These are phyloP conservation scores for Penicillium sp. DNA, from an alignment of 2,329 filamentous ascomycete species.

Conservation along the genomic window DNA sequence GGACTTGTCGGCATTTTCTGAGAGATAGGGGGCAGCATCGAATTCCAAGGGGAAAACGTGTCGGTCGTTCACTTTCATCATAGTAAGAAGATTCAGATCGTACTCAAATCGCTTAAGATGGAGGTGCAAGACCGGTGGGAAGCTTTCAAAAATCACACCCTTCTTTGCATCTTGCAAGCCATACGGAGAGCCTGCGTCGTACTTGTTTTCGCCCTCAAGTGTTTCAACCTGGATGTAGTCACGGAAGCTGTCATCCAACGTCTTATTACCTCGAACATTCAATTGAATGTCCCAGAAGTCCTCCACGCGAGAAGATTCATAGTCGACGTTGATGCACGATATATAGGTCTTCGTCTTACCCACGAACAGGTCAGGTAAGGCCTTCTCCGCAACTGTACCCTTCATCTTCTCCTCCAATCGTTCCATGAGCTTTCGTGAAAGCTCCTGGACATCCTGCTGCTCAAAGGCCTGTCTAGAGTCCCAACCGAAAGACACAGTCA, in stretches of 20 bases:
- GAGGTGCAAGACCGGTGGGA: slow-evolving; percentile 89
- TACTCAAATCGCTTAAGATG: slow-evolving; percentile 98
- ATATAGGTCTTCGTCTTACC: slow-evolving; percentile 99
- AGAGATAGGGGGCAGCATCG: slow-evolving; percentile 76
- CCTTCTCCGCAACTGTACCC: slow-evolving; percentile 85
- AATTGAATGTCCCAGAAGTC: slow-evolving; percentile 99
- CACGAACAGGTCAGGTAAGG: slow-evolving; percentile 85
- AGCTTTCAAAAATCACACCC: slow-evolving; percentile 94
- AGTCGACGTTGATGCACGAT: slow-evolving; percentile 96
- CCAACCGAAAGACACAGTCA: slow-evolving; percentile 97
- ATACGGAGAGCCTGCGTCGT: slow-evolving; percentile 84
- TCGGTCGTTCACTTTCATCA: slow-evolving; percentile 83
- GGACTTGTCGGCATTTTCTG: slow-evolving; percentile 79
- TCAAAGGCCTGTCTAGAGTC: slow-evolving; percentile 97
- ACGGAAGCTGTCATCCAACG: slow-evolving; percentile 87
- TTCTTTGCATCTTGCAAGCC: slow-evolving; percentile 96
- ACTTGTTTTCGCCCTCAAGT: slow-evolving; percentile 97
- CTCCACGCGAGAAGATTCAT: slow-evolving; percentile 91
- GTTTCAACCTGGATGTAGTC: slow-evolving; percentile 97
- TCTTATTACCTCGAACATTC: slow-evolving; percentile 92
- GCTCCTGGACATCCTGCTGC: slow-evolving; percentile 96
- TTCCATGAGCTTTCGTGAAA: slow-evolving; percentile 96
- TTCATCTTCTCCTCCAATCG: slow-evolving; percentile 98
- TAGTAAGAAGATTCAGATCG: slow-evolving; percentile 90
- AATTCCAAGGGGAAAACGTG: slow-evolving; percentile 52